Conservation (phyloP, 768 basidiomycete genomes). For the Leccinum arenicola region DNA sequence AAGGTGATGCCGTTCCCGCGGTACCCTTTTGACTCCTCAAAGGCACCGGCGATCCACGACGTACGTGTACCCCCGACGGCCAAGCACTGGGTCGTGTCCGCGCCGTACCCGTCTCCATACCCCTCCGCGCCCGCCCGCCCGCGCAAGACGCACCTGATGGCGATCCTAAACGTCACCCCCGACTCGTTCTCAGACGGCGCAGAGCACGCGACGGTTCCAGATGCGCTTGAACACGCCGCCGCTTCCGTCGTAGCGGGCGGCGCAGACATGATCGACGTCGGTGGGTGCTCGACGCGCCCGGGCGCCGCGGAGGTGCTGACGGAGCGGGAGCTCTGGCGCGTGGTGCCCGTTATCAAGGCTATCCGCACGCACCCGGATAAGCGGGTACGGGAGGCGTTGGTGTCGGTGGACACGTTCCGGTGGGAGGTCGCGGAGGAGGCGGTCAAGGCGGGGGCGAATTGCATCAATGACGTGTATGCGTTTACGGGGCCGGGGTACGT, state of each 20-base stretch:
- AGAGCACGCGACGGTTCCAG: slow-evolving; percentile 45
- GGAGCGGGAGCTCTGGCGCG: slow-evolving; percentile 70
- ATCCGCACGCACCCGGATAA: slow-evolving; percentile 41
- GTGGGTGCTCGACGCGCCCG: slow-evolving; percentile 92
- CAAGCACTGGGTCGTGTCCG: slow-evolving; percentile 26
- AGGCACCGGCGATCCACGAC: slow-evolving; percentile 7
- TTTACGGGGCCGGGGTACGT: slow-evolving; percentile 65
- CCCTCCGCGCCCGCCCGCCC: slow-evolving; percentile 10
- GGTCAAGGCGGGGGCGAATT: slow-evolving; percentile 69
- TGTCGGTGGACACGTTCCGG: slow-evolving; percentile 31
- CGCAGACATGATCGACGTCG: slow-evolving; percentile 84
- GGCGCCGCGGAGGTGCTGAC: slow-evolving; percentile 61
- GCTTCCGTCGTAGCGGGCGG: slow-evolving; percentile 48
- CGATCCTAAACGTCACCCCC: slow-evolving; percentile 88
- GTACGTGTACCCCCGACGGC: slow-evolving; percentile 20
- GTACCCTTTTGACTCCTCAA: slow-evolving; percentile 37
- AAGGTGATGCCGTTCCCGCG: slow-evolving; percentile 76
- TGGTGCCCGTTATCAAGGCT: slow-evolving; percentile 65
- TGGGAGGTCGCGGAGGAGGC: slow-evolving; percentile 35
- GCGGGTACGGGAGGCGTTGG: slow-evolving; percentile 11
- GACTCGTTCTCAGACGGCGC: slow-evolving; percentile 96
- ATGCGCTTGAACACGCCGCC: slow-evolving; percentile 53
- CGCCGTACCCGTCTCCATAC: slow-evolving; percentile 4
- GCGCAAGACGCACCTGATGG: slow-evolving; percentile 74
- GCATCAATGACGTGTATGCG: slow-evolving; percentile 91